Conservation (phyloP, 345 rosid genomes). For the Populus simonii region DNA sequence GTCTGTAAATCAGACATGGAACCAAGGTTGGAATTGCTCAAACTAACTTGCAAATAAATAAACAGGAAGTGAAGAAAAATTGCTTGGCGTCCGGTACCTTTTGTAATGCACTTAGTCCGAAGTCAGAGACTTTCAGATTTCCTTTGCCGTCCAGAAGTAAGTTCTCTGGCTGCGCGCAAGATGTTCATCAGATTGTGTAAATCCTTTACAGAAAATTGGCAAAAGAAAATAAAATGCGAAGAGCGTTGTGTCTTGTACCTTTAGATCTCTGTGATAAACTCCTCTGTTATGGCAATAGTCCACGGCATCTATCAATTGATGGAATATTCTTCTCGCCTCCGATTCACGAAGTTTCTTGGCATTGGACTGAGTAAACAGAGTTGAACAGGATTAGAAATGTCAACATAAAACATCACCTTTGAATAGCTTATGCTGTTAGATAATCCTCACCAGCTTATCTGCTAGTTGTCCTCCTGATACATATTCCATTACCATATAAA, state of each 20-base stretch:
- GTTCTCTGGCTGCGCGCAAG: constrained; percentile 68
- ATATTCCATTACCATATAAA: constrained; percentile 85
- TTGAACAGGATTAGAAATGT: not conserved
- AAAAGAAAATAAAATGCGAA: not conserved
- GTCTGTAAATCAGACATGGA: constrained; percentile 43
- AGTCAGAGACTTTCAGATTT: constrained; percentile 83
- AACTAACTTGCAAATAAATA: not conserved
- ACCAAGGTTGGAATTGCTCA: not conserved
- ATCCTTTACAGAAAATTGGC: not conserved
- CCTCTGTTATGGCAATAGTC: constrained; percentile 83
- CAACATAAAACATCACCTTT: not conserved
- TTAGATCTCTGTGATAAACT: constrained; percentile 86
- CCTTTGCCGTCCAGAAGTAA: constrained; percentile 70
- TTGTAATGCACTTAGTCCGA: constrained; percentile 69
- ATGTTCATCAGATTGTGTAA: constrained; percentile 3
- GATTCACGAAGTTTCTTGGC: constrained; percentile 51
- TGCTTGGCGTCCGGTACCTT: constrained; percentile 38
- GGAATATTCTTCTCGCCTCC: constrained; percentile 77
- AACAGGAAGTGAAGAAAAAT: constrained; percentile 5
- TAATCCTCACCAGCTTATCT: constrained; percentile 61
- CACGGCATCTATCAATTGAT: constrained; percentile 81
- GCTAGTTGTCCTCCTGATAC: constrained; percentile 79
- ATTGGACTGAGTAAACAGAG: constrained; percentile 38
- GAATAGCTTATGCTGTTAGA: constrained; percentile 4
- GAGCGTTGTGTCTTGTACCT: constrained; percentile 37